Evolutionary conservation across 495 filamentous ascomycete genomes (phyloP).

Genomic region (Pseudevernia furfuracea): DNA sequence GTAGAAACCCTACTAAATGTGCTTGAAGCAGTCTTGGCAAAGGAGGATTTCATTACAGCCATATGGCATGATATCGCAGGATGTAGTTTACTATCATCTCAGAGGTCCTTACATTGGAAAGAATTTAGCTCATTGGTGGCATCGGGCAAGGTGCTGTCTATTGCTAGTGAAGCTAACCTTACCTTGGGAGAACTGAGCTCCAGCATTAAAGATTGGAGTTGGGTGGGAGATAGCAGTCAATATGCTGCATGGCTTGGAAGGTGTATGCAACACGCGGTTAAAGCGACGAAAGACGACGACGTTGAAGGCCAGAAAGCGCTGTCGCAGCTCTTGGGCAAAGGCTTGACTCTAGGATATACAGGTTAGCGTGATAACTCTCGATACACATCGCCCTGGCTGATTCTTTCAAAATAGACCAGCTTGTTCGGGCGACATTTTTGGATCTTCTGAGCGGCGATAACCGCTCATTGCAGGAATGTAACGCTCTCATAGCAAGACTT

Average conservation of each 20-base stretch:
- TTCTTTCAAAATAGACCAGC: conserved; percentile 38
- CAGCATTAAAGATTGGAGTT: conserved; percentile 33
- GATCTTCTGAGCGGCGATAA: conserved; percentile 39
- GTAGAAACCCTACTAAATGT: conserved; percentile 37
- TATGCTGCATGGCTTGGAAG: conserved; percentile 72
- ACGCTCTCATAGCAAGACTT: conserved; percentile 41
- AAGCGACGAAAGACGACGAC: conserved; percentile 32
- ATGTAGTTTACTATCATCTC: conserved; percentile 16
- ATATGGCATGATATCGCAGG: conserved; percentile 45
- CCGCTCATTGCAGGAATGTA: conserved; percentile 30
- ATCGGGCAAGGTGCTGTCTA: conserved; percentile 62
- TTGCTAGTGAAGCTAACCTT: conserved; percentile 67
- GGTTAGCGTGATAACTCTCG: conserved; percentile 41
- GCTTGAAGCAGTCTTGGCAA: conserved; percentile 48
- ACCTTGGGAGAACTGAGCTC: conserved; percentile 35
- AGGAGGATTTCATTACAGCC: conserved; percentile 43
- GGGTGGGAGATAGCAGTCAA: conserved; percentile 57
- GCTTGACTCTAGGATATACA: conserved; percentile 64
- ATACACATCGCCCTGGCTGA: neutral
- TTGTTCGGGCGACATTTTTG: conserved; percentile 45
- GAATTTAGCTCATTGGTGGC: conserved; percentile 59
- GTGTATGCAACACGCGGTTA: conserved; percentile 52
- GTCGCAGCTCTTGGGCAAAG: conserved; percentile 55
- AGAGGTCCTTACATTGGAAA: conserved; percentile 53
- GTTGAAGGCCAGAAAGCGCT: conserved; percentile 46